Evolutionary conservation across 1,284 basidiomycete species (phyloP), one percentile per base, ranked within the genome.

Genomic region (Ceratobasidium sp.): DNA sequence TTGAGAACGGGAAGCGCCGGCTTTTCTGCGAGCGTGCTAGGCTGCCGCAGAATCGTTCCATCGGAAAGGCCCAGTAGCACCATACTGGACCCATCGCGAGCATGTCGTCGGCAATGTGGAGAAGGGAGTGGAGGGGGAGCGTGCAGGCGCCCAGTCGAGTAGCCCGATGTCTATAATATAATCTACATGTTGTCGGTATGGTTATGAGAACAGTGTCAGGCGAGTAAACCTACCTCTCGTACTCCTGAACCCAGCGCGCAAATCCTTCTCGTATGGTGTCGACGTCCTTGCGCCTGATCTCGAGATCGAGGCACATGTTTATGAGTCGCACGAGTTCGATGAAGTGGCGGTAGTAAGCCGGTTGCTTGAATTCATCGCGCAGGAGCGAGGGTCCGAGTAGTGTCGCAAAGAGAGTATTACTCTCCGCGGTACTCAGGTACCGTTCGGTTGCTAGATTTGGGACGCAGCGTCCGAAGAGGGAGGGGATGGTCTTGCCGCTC

Each of bases 61-160:
- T 88, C 0, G 85, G 83, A 77, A 87, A 88, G 0, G 87, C 86
- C 87, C 87, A 89, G 68, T 86, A 86, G 13, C 82, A 82, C 87
- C 87, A 88, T 0, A 87, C 85, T 3, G 86, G 87, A 0, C 87
- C 86, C 7, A 77, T 81, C 1, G 61, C 76, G 56, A 82, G 72
- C 53, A 87, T 87, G 58, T 81, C 81, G 44, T 83, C 82, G 0
- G 84, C 84, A 61, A 87, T 83, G 77, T 88, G 87, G 5, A 88
- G 82, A 0, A 88, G 83, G 0, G 83, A 81, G 80, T 89, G 88
- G 20, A 89, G 81, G 0, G 86, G 87, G 0, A 87, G 42, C 0
- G 86, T 84, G 78, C 87, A 89, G 0, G 83, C 77, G 0, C 86
- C 78, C 0, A 88, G 51, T 0, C 85, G 81, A 0, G 67, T 51